Base-by-base conservation (phyloP, 2,329 filamentous ascomycete genomes). In the Trichophyton simii region DNA sequence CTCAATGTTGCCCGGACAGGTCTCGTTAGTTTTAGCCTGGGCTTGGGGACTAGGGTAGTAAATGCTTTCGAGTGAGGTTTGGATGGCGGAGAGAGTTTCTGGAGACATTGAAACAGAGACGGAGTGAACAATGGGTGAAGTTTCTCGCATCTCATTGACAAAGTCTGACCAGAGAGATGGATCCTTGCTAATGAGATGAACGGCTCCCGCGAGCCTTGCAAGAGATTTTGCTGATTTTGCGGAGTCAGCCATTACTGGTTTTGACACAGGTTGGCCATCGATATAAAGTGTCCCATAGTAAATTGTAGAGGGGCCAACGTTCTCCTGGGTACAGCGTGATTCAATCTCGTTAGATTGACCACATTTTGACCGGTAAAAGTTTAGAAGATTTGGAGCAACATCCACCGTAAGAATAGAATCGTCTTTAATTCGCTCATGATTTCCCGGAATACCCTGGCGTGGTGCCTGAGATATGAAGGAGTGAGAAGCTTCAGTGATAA, bases 401-500 rank as follows among this genome's bases (percentile, higher is more conserved):
- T 42, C 20, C 11, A 31, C 36, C 1, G 55, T 58, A 28, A 41
- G 28, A 18, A n/a, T 9, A 22, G 15, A 13, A 42, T 58, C 55
- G 38, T 25, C 2, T 8, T 25, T 58, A 42, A n/a, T 36, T 13
- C 3, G 8, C 25, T 15, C 18, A 9, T 20, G 2, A 20, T 15
- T 25, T 58, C 9, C 22, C 3, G 13, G 7, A 6, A 7, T 44
- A 18, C 3, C 22, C 11, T n/a, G 11, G 11, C n/a, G n/a, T 25
- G 22, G 18, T 25, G 59, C 36, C 18, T 58, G 20, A 31, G 68
- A 63, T 64, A 77, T 77, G 66, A 78, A 77, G 11, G 68, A 66
- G 2, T 75, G 60, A 28, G 68, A 70, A 28, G 75, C 76, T 9
- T 70, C 67, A 38, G 69, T 66, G 62, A 76, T 72, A 0, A 74